Percentiles rank a stretch among this genome's conserved stretches.
These are phyloP conservation scores for Penicillium aurantiogriseum DNA, from an alignment of 2,329 filamentous ascomycete genomes.

Conservation along the genomic window DNA sequence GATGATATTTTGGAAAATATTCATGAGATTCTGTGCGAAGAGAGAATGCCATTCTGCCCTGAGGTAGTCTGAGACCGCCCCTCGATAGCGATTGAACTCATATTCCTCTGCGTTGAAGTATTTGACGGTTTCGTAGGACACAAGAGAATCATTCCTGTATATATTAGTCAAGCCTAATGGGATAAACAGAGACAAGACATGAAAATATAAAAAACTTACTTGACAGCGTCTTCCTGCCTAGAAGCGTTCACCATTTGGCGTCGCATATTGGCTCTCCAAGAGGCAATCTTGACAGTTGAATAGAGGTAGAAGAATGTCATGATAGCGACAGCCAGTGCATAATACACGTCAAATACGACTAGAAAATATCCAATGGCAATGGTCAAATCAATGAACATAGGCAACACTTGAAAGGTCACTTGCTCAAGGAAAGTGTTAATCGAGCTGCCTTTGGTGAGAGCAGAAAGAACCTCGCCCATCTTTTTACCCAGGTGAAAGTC, in stretches of 20 bases:
- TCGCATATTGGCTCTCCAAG: slow-evolving; percentile 80
- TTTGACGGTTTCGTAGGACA: slow-evolving; percentile 88
- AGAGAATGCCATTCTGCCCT: slow-evolving; percentile 70
- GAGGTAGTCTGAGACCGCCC: slow-evolving; percentile 62
- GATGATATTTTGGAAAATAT: slow-evolving; percentile 70
- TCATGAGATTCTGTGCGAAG: slow-evolving; percentile 70
- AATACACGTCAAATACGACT: slow-evolving; percentile 60
- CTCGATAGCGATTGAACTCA: slow-evolving; percentile 68
- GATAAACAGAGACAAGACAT: not conserved
- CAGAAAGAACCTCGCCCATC: slow-evolving; percentile 53
- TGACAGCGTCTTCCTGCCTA: slow-evolving; percentile 88
- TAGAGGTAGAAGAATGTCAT: slow-evolving; percentile 53
- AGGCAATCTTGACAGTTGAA: slow-evolving; percentile 60
- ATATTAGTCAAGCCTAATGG: not conserved
- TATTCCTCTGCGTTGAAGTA: slow-evolving; percentile 79
- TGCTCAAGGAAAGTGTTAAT: slow-evolving; percentile 58
- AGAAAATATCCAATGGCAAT: slow-evolving; percentile 62
- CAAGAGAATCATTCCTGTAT: slow-evolving; percentile 78
- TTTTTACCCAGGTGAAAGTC: slow-evolving; percentile 55
- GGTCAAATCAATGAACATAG: slow-evolving; percentile 60
- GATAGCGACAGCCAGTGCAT: slow-evolving; percentile 58
- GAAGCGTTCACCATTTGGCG: slow-evolving; percentile 89
- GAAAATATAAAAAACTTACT: slow-evolving; percentile 47
- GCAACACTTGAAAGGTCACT: slow-evolving; percentile 62
- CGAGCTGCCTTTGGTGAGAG: slow-evolving; percentile 49